Percentiles rank a stretch among this genome's conserved stretches.
These are phyloP conservation scores for Lachancea lanzarotensis DNA, from an alignment of 805 yeast species.

Conservation along the genomic window DNA sequence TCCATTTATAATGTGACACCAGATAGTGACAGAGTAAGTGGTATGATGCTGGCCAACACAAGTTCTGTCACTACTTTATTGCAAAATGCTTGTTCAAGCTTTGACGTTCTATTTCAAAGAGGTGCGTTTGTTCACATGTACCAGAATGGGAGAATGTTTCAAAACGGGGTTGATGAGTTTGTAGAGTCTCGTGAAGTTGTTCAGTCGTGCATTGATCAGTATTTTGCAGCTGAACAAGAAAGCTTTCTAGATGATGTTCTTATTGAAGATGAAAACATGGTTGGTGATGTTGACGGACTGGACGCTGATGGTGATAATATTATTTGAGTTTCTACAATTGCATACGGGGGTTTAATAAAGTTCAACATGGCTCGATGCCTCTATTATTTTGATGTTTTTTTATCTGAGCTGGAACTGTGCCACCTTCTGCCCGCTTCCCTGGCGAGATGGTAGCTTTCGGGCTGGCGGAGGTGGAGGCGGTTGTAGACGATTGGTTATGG, in stretches of 20 bases:
- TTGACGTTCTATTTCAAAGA: constrained; percentile 70
- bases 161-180: constrained; percentile 54
- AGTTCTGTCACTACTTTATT: constrained; percentile 67
- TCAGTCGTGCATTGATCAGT: constrained; percentile 68
- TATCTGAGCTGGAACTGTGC: constrained; percentile 7
- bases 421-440: constrained; percentile 9
- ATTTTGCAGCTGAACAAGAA: constrained; percentile 61
- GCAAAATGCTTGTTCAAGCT: constrained; percentile 62
- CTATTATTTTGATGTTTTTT: background rate
- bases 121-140: constrained; percentile 82
- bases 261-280: constrained; percentile 33
- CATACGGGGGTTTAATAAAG: background rate
- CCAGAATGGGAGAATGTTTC: constrained; percentile 38
- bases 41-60: constrained; percentile 77
- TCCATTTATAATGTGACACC: constrained; percentile 45
- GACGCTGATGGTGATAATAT: constrained; percentile 29
- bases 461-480: constrained; percentile 37
- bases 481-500: constrained; percentile 28
- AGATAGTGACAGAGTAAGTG: constrained; percentile 51
- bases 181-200: constrained; percentile 71
- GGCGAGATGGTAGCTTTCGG: constrained; percentile 19
- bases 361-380: background rate
- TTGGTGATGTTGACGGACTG: constrained; percentile 19
- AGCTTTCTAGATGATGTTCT: constrained; percentile 34
- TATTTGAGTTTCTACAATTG: constrained; percentile 8